These are phyloP conservation scores for Mycena metata DNA, from an alignment of 768 basidiomycete genomes.

Conservation along the genomic window DNA sequence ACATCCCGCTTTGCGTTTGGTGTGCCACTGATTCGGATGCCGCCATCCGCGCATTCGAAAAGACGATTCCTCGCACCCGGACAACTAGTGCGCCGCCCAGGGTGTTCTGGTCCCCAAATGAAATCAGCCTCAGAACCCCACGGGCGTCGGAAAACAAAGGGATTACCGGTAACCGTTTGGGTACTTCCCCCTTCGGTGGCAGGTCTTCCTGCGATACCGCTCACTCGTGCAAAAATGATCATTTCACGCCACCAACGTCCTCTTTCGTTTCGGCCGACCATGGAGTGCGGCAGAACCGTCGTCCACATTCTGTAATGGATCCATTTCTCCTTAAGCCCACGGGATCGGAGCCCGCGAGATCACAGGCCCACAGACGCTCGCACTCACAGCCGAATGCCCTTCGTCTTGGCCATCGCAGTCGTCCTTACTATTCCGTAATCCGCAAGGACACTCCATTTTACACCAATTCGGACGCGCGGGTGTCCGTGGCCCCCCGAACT, in stretches of 20 bases:
- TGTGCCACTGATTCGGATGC: constrained; percentile 16
- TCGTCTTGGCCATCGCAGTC: constrained; percentile 22
- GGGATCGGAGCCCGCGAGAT: neutral
- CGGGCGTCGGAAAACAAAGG: neutral
- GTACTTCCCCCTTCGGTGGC: neutral
- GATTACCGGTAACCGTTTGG: neutral
- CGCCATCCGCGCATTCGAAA: constrained; percentile 14
- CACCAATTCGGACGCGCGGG: constrained; percentile 18
- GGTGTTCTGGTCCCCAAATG: constrained; percentile 26
- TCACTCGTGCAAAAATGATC: neutral
- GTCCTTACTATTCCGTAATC: constrained; percentile 28
- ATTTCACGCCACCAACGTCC: neutral
- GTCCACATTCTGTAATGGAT: constrained; percentile 4
- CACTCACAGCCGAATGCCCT: constrained; percentile 27
- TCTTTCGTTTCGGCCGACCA: neutral
- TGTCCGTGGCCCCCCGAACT: constrained; percentile 2
- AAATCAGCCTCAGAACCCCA: neutral
- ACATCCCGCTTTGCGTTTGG: constrained; percentile 31
- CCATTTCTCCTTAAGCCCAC: too few relatives aligned
- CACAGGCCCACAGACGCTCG: constrained; percentile 23
- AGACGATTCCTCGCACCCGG: constrained; percentile 26
- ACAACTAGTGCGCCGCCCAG: constrained; percentile 27
- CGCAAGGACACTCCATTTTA: constrained; percentile 15
- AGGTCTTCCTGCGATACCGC: neutral
- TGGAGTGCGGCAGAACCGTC: neutral